Evolutionary conservation across 768 basidiomycete species (phyloP).

Genomic region (Podaxis mareebaensis): DNA sequence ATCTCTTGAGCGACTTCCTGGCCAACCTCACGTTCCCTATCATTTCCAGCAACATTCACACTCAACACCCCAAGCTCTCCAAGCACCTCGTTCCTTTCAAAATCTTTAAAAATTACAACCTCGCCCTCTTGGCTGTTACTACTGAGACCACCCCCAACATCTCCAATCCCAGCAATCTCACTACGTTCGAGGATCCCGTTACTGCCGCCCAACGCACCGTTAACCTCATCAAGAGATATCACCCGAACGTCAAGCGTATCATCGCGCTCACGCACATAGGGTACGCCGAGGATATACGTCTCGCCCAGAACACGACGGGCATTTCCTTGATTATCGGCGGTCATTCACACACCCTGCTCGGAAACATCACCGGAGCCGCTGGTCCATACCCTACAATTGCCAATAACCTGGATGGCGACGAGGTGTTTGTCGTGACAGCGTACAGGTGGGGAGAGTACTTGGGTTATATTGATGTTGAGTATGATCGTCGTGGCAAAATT

Average conservation of each 20-base stretch:
- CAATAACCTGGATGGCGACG: conserved; percentile 43
- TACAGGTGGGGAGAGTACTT: conserved; percentile 49
- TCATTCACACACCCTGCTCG: conserved; percentile 47
- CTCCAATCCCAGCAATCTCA: conserved; percentile 38
- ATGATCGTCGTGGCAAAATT: conserved; percentile 37
- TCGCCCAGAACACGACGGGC: conserved; percentile 38
- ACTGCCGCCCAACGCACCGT: conserved; percentile 37
- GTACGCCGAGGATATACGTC: conserved; percentile 41
- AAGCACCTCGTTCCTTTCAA: conserved; percentile 38
- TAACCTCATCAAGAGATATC: conserved; percentile 32
- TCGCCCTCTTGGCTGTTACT: conserved; percentile 44
- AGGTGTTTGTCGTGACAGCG: conserved; percentile 47
- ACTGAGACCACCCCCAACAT: conserved; percentile 40
- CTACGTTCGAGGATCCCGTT: conserved; percentile 40
- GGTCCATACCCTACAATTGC: conserved; percentile 47
- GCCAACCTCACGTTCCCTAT: conserved; percentile 43
- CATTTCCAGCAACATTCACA: conserved; percentile 46
- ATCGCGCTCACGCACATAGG: conserved; percentile 49
- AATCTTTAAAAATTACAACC: conserved; percentile 37
- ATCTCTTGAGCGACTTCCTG: conserved; percentile 36
- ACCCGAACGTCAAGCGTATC: conserved; percentile 36
- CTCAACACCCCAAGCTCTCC: conserved; percentile 33
- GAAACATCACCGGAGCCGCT: conserved; percentile 36
- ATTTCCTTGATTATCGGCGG: conserved; percentile 45
- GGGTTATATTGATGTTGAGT: conserved; percentile 44